phyloP scores from a whole-genome alignment of 179 eudicot genomes.

The Silene vulgaris region DNA sequence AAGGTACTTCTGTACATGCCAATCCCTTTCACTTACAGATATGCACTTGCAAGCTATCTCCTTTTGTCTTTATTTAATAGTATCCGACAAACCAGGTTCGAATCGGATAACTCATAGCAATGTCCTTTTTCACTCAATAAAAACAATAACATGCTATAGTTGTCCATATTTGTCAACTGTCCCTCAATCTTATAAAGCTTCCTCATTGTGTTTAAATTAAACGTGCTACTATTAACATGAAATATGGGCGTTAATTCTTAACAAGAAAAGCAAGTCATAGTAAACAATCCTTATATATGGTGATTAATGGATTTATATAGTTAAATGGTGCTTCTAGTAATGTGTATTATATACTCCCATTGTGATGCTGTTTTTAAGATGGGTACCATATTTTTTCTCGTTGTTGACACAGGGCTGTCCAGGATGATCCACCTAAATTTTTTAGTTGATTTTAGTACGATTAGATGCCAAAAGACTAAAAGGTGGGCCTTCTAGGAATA shows the following conservation, averaged over 20 bases:
- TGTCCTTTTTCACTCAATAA: background rate
- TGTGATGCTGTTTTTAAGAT: background rate
- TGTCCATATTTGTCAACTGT: background rate
- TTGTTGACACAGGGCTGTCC: background rate
- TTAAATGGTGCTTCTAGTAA: background rate
- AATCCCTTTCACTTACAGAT: constrained; percentile 9
- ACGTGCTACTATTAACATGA: background rate
- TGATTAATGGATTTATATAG: background rate
- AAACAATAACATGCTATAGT: constrained; percentile 7
- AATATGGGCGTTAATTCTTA: background rate
- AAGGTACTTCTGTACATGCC: constrained; percentile 42
- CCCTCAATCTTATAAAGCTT: constrained; percentile 1
- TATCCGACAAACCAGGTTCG: background rate
- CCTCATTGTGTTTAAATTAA: background rate
- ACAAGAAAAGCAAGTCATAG: background rate
- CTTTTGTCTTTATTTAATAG: background rate
- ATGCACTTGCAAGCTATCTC: constrained; percentile 3
- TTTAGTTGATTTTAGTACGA: background rate
- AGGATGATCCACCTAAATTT: background rate
- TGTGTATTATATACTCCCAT: background rate
- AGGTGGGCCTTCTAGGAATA: background rate
- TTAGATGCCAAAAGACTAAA: background rate
- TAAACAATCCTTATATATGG: background rate
- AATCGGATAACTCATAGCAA: background rate
- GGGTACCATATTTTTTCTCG: background rate